Evolutionary conservation across 495 filamentous ascomycete genomes (phyloP).

Genomic region (Neurospora sp.): DNA sequence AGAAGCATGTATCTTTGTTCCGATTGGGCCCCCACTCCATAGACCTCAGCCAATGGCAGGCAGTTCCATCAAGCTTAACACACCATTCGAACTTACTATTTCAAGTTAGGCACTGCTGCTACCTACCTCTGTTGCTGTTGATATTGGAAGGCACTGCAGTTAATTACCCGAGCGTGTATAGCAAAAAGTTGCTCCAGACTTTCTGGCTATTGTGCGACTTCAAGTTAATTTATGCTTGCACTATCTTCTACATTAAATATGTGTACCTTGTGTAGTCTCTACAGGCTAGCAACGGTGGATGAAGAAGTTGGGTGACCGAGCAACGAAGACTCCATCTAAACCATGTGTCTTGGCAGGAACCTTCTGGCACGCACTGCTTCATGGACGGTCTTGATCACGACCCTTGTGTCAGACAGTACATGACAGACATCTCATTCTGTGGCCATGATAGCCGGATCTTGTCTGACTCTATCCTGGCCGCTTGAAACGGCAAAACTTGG

Average conservation of each 20-base stretch:
- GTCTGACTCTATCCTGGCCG: background rate
- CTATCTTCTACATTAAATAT: background rate
- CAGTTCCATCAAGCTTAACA: background rate
- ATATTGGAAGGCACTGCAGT: background rate
- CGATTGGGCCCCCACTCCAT: background rate
- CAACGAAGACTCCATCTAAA: background rate
- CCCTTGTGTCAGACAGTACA: background rate
- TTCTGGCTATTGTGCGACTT: background rate
- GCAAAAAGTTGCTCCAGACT: background rate
- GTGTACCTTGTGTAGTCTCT: background rate
- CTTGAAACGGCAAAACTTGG: background rate
- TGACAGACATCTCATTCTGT: background rate
- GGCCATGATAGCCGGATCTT: background rate
- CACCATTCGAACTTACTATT: background rate
- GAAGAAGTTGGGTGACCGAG: background rate
- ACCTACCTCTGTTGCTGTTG: background rate
- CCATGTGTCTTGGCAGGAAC: background rate
- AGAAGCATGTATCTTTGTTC: background rate
- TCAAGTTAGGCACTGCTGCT: background rate
- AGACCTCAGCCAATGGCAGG: background rate
- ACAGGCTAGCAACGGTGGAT: background rate
- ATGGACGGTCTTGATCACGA: background rate
- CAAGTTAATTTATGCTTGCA: background rate
- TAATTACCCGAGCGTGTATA: background rate
- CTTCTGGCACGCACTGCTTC: background rate